These are phyloP conservation scores for Cystoisospora suis DNA, from an alignment of 169 alveolate species.

Conservation along the genomic window DNA sequence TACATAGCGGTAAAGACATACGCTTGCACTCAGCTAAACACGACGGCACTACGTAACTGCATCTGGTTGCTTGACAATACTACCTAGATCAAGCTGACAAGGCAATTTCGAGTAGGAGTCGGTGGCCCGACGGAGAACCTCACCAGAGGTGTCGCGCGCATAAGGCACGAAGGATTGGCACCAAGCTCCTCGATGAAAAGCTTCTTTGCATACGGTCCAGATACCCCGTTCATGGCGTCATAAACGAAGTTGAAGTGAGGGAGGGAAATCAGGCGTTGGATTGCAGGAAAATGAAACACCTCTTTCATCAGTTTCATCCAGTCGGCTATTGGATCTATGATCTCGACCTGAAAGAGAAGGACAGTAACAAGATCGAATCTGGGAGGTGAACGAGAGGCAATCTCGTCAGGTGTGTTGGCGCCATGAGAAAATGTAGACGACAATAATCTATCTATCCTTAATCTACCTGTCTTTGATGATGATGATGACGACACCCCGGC, in stretches of 20 bases:
- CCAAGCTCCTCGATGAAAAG: slow-evolving; percentile 86
- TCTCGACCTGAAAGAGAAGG: slow-evolving; percentile 75
- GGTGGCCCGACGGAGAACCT: too few relatives aligned
- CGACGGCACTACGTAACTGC: too few relatives aligned
- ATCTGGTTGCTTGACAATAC: too few relatives aligned
- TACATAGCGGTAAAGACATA: background rate
- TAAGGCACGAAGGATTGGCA: slow-evolving; percentile 21
- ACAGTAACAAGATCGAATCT: background rate
- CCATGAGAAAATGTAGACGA: too few relatives aligned
- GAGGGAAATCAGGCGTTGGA: slow-evolving; percentile 77
- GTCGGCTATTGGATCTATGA: slow-evolving; percentile 85
- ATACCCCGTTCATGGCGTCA: slow-evolving; percentile 92
- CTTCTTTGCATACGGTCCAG: slow-evolving; percentile 91
- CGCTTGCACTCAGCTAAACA: background rate
- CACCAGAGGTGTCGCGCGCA: background rate
- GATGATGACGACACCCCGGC: too few relatives aligned
- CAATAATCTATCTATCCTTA: too few relatives aligned
- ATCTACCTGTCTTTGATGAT: too few relatives aligned
- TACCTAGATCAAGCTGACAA: too few relatives aligned
- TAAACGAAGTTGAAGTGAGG: slow-evolving; percentile 85
- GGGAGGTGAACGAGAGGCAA: too few relatives aligned
- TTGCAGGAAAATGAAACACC: slow-evolving; percentile 87
- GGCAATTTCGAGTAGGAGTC: too few relatives aligned
- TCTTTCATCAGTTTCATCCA: slow-evolving; percentile 84
- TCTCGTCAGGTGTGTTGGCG: too few relatives aligned